Percentiles rank a stretch among this genome's conserved stretches.
Conservation (phyloP, 257 asterid species). For the Plantago ovata region DNA sequence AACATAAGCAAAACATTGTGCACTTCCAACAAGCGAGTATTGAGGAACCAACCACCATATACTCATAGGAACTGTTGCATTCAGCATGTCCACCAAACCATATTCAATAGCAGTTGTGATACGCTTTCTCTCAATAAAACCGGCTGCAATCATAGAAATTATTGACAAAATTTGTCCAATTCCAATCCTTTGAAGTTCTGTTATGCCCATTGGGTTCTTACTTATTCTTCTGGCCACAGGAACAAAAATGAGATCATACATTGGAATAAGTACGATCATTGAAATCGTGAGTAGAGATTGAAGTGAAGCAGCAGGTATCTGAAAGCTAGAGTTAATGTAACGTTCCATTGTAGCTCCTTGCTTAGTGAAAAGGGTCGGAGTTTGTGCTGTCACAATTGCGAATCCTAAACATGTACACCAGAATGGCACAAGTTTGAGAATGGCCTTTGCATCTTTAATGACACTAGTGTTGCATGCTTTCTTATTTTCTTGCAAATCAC, state of each 20-base stretch:
- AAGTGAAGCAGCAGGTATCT: conserved; percentile 16
- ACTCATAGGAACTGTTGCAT: conserved; percentile 8
- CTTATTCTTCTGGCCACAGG: conserved; percentile 1
- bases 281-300: conserved; percentile 4
- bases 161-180: conserved; percentile 5
- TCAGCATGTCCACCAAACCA: conserved; percentile 10
- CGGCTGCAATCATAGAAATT: conserved; percentile 19
- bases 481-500: background rate
- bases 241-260: conserved; percentile 3
- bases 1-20: background rate
- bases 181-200: conserved; percentile 21
- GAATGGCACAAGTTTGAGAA: conserved; percentile 14
- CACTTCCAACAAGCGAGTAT: conserved; percentile 1
- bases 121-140: conserved; percentile 10
- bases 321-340: background rate
- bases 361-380: conserved; percentile 16
- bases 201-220: conserved; percentile 6
- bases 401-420: conserved; percentile 15
- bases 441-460: conserved; percentile 15
- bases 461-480: conserved; percentile 9
- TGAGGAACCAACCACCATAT: conserved; percentile 22
- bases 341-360: conserved; percentile 22
- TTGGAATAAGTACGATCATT: conserved; percentile 7
- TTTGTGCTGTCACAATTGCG: conserved; percentile 7
- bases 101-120: conserved; percentile 7